Conservation (phyloP, 768 basidiomycete genomes). For the Paxillus ammoniavirescens region DNA sequence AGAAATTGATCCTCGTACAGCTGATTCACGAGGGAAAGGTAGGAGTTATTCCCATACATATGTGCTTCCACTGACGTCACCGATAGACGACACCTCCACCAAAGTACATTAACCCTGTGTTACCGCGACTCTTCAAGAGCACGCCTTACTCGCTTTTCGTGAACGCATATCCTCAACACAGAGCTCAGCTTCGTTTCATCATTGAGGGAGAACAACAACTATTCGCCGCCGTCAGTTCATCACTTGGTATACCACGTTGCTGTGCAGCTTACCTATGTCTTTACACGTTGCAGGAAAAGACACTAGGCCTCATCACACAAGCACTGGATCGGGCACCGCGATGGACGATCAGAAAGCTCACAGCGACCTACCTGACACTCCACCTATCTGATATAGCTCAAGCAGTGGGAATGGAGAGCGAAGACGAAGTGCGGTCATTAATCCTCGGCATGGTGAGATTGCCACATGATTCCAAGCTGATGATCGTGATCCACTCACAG, state of each 20-base stretch:
- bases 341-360: constrained; percentile 79
- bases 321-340: constrained; percentile 69
- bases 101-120: constrained; percentile 65
- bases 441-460: constrained; percentile 70
- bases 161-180: constrained; percentile 62
- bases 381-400: constrained; percentile 69
- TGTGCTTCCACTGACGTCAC: not conserved
- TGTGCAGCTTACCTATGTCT: constrained; percentile 2
- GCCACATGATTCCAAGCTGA: not conserved
- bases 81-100: constrained; percentile 48
- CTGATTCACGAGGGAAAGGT: constrained; percentile 78
- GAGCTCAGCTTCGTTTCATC: constrained; percentile 42
- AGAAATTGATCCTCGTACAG: constrained; percentile 80
- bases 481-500: not conserved
- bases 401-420: constrained; percentile 39
- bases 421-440: constrained; percentile 55
- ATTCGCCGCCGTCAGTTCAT: constrained; percentile 50
- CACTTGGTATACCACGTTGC: not conserved
- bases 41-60: constrained; percentile 1
- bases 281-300: constrained; percentile 54
- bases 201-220: constrained; percentile 52
- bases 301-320: constrained; percentile 64
- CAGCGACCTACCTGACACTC: constrained; percentile 79
- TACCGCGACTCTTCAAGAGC: constrained; percentile 62
- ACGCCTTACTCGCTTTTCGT: constrained; percentile 65